Percentiles rank a stretch among this genome's conserved stretches.
Conservation (phyloP, 805 yeast genomes). For the Cyberlindnera misumaiensis region DNA sequence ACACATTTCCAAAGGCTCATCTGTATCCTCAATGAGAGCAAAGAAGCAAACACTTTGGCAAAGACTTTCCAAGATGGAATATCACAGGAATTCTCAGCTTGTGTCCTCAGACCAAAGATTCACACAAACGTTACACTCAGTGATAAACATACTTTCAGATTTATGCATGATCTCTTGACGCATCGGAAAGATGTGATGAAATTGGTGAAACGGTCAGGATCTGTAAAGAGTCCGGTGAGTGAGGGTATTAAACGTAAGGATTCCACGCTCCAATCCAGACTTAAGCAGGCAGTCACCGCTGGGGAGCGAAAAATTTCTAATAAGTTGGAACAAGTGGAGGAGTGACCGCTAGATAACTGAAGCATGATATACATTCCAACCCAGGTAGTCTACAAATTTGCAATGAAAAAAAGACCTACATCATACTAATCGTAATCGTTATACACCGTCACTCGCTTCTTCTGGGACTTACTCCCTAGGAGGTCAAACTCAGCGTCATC, state of each 20-base stretch:
- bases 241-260: constrained; percentile 13
- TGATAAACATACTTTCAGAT: constrained; percentile 51
- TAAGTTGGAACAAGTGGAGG: constrained; percentile 2
- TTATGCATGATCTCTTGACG: constrained; percentile 55
- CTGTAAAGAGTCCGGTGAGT: background rate
- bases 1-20: constrained; percentile 68
- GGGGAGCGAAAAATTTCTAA: constrained; percentile 2
- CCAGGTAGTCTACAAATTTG: background rate
- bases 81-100: constrained; percentile 59
- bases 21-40: constrained; percentile 40
- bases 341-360: background rate
- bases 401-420: background rate
- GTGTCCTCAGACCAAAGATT: constrained; percentile 48
- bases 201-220: constrained; percentile 39
- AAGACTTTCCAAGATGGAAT: constrained; percentile 38
- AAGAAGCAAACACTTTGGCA: constrained; percentile 30
- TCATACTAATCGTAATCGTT: constrained; percentile 3
- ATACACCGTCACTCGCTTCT: constrained; percentile 9
- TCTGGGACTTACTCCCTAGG: background rate
- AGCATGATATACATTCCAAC: no score
- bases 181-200: constrained; percentile 58
- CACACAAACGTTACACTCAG: constrained; percentile 41
- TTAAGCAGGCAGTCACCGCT: constrained; percentile 24
- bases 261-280: constrained; percentile 18
- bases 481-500: constrained; percentile 4